Evolutionary conservation across 768 basidiomycete species (phyloP).

Genomic region (Vararia minispora): DNA sequence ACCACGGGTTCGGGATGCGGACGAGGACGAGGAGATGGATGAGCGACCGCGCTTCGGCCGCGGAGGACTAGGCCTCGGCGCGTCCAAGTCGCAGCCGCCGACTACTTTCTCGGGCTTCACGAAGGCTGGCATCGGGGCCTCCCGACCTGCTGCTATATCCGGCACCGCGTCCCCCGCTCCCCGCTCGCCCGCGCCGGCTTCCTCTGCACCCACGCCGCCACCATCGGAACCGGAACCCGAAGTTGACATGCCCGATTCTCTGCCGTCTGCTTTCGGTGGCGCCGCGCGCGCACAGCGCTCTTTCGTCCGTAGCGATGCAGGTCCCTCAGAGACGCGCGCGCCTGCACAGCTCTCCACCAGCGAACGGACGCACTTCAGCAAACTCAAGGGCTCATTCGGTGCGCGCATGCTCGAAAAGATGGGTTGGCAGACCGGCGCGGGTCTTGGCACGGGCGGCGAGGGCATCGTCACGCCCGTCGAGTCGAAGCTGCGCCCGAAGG

Average conservation of each 20-base stretch:
- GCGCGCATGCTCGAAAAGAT: slow-evolving; percentile 89
- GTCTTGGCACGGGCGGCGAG: slow-evolving; percentile 62
- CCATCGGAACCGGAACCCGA: slow-evolving; percentile 16
- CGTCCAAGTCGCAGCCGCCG: slow-evolving; percentile 15
- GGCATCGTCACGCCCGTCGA: slow-evolving; percentile 88
- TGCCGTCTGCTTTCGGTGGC: slow-evolving; percentile 30
- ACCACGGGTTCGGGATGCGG: slow-evolving; percentile 41
- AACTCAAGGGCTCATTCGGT: slow-evolving; percentile 67
- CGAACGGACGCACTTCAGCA: slow-evolving; percentile 77
- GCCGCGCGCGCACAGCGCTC: slow-evolving; percentile 29
- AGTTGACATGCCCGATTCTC: slow-evolving; percentile 23
- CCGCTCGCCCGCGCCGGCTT: slow-evolving; percentile 29
- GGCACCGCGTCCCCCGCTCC: slow-evolving; percentile 15
- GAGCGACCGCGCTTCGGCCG: slow-evolving; percentile 28
- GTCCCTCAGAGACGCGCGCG: slow-evolving; percentile 28
- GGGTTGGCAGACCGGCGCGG: slow-evolving; percentile 84
- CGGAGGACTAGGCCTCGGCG: slow-evolving; percentile 36
- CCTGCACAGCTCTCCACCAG: slow-evolving; percentile 42
- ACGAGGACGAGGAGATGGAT: slow-evolving; percentile 35
- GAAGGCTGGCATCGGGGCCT: slow-evolving; percentile 34
- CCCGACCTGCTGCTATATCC: slow-evolving; percentile 15
- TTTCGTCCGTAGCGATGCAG: slow-evolving; percentile 43
- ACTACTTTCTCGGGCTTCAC: slow-evolving; percentile 24
- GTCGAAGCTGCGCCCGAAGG: slow-evolving; percentile 72
- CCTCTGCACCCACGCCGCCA: slow-evolving; percentile 34